Evolutionary conservation across 225 moss, liverwort and hornwort genomes (phyloP).

Genomic region (Marchantia paleacea): DNA sequence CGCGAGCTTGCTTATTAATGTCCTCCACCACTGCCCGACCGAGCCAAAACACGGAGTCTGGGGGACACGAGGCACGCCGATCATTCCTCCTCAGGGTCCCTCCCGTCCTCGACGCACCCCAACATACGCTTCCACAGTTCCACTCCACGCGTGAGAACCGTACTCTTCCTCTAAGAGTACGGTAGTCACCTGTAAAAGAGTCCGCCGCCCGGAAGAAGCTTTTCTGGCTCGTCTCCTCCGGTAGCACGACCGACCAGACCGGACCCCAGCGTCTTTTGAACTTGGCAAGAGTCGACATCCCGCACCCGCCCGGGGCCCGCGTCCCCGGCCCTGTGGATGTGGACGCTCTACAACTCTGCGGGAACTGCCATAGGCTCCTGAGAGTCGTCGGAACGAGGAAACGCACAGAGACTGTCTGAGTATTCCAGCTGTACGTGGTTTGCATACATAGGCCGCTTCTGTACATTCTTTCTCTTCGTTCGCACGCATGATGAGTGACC

Average conservation of each 20-base stretch:
- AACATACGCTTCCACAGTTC: neutral
- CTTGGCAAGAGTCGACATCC: neutral
- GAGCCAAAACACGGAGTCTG: conserved; percentile 2
- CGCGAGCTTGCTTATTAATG: neutral
- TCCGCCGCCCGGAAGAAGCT: neutral
- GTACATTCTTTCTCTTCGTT: too few relatives aligned
- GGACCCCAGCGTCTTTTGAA: neutral
- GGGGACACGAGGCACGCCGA: neutral
- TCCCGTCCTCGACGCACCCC: neutral
- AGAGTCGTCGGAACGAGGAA: too few relatives aligned
- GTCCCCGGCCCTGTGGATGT: too few relatives aligned
- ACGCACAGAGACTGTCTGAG: too few relatives aligned
- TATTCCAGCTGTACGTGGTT: too few relatives aligned
- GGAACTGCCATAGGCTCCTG: too few relatives aligned
- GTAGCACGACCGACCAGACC: conserved; percentile 2
- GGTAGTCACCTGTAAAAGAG: neutral
- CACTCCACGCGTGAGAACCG: neutral
- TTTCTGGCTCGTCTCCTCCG: too few relatives aligned
- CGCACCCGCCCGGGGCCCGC: too few relatives aligned
- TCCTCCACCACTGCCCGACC: neutral
- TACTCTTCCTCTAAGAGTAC: neutral
- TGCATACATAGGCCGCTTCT: too few relatives aligned
- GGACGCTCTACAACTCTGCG: too few relatives aligned
- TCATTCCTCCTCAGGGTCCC: neutral
- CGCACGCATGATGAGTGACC: too few relatives aligned